Conservation (phyloP, 306 rosid species). For the Ormosia emarginata region DNA sequence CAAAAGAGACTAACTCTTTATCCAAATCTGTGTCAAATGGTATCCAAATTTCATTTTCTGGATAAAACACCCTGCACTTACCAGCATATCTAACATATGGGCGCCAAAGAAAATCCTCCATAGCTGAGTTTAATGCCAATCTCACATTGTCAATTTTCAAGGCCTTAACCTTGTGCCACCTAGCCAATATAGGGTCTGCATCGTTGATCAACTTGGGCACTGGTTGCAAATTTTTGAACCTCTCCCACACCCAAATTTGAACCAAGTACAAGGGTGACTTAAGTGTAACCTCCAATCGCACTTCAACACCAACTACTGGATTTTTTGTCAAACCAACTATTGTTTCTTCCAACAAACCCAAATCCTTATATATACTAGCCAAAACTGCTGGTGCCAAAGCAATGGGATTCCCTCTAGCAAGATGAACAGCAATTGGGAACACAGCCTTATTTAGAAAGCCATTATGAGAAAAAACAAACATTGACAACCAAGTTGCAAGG, state of each 20-base stretch:
- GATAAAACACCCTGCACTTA: constrained; percentile 16
- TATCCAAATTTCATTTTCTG: constrained; percentile 26
- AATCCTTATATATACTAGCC: constrained; percentile 49
- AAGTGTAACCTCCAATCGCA: background rate
- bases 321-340: constrained; percentile 6
- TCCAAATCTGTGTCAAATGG: constrained; percentile 12
- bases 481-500: constrained; percentile 45
- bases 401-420: constrained; percentile 45
- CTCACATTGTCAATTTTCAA: constrained; percentile 33
- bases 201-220: background rate
- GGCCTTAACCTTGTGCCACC: constrained; percentile 37
- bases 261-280: constrained; percentile 51
- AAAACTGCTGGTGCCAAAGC: constrained; percentile 58
- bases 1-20: constrained; percentile 6
- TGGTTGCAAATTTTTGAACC: constrained; percentile 41
- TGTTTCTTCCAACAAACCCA: constrained; percentile 27
- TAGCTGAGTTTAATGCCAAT: constrained; percentile 24
- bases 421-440: constrained; percentile 43
- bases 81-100: constrained; percentile 32
- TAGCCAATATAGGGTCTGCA: constrained; percentile 27
- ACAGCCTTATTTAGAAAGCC: background rate
- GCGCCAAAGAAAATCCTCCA: constrained; percentile 40
- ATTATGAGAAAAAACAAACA: constrained; percentile 25
- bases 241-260: constrained; percentile 68
- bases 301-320: background rate